A percentile compares a stretch with the other conserved stretches of the same genome.
Conservation (phyloP, 176 grass and related monocot genomes). For the Musa schizocarpa region DNA sequence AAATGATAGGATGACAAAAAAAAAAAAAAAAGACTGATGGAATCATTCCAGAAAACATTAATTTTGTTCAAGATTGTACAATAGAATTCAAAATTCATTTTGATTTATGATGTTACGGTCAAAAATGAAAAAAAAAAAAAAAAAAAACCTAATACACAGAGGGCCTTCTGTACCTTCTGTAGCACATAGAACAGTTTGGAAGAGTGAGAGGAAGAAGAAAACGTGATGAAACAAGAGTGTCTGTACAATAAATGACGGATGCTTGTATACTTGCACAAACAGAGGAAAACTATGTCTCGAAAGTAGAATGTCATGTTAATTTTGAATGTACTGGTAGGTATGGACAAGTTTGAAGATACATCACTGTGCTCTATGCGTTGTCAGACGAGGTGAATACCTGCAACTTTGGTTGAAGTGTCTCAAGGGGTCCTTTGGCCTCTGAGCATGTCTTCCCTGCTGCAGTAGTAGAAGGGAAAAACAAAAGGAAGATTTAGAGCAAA, state of each 20-base stretch:
- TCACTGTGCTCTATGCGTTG: not conserved
- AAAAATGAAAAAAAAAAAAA: no score
- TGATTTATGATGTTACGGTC: no score
- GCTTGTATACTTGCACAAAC: not conserved
- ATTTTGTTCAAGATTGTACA: no score
- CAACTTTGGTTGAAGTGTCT: conserved; percentile 41
- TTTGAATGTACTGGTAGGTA: conserved; percentile 1
- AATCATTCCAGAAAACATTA: no score
- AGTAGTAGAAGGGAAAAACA: conserved; percentile 14
- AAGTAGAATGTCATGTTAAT: not conserved
- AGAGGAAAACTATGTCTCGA: not conserved
- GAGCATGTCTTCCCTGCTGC: conserved; percentile 69
- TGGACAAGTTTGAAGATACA: conserved; percentile 6
- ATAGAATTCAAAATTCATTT: no score
- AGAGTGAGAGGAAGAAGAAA: conserved; percentile 33
- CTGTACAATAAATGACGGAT: not conserved
- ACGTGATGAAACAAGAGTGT: conserved; percentile 12
- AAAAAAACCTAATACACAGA: no score
- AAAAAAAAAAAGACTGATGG: no score
- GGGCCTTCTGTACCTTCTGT: conserved; percentile 21
- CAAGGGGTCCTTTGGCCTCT: conserved; percentile 75
- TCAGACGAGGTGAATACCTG: conserved; percentile 29
- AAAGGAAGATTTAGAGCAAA: not conserved
- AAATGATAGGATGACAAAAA: no score
- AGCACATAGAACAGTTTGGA: conserved; percentile 27